A percentile compares a stretch with the other conserved stretches of the same genome.
Evolutionary conservation across 2,329 filamentous ascomycete genomes (phyloP).

Genomic region (Aureobasidium subglaciale): DNA sequence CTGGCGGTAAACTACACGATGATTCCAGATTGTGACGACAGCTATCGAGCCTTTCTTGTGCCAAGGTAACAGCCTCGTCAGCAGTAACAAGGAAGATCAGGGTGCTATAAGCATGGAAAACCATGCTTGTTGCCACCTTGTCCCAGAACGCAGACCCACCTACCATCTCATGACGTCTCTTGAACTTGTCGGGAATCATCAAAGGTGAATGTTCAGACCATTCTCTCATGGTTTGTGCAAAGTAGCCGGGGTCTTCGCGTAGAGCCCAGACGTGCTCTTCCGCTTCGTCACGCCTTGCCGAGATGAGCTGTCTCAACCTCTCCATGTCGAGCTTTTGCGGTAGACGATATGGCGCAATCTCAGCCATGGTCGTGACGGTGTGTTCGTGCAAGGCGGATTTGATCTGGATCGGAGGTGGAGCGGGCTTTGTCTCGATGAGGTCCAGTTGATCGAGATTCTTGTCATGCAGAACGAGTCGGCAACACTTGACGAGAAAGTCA

Average conservation of each 20-base stretch:
- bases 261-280: conserved; percentile 51
- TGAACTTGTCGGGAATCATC: conserved; percentile 35
- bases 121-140: conserved; percentile 16
- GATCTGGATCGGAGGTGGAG: conserved; percentile 14
- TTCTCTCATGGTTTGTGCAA: conserved; percentile 39
- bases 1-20: background rate
- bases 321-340: conserved; percentile 42
- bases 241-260: conserved; percentile 54
- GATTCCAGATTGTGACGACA: background rate
- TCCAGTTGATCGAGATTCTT: conserved; percentile 25
- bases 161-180: conserved; percentile 25
- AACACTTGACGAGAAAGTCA: conserved; percentile 45
- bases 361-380: conserved; percentile 22
- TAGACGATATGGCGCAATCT: conserved; percentile 48
- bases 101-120: conserved; percentile 18
- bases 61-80: background rate
- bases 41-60: background rate
- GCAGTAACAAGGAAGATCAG: conserved; percentile 17
- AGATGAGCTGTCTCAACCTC: conserved; percentile 39
- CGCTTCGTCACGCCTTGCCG: conserved; percentile 34
- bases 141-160: conserved; percentile 16
- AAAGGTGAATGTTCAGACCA: conserved; percentile 42
- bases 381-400: background rate
- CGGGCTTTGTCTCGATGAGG: conserved; percentile 17
- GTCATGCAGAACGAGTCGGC: conserved; percentile 46